These are phyloP conservation scores for Yamagishiella unicocca DNA, from an alignment of 139 green algal species.

Conservation along the genomic window DNA sequence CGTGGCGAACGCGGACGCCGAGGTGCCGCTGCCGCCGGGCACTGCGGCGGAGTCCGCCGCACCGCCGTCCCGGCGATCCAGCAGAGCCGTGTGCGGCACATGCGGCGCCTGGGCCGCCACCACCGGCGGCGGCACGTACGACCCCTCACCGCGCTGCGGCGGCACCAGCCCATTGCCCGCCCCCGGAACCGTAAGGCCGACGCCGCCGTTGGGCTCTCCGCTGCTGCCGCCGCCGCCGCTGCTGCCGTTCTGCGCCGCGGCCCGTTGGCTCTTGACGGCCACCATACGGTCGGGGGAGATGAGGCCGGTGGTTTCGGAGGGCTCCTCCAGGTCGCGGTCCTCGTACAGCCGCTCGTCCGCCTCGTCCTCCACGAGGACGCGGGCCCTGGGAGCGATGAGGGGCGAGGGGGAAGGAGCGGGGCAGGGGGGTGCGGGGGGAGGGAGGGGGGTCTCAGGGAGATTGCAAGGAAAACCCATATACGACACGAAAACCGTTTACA, in stretches of 20 bases:
- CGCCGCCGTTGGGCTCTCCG: not conserved
- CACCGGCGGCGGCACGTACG: too few relatives aligned
- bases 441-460: too few relatives aligned
- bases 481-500: too few relatives aligned
- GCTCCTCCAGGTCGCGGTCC: constrained; percentile 19
- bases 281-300: not conserved
- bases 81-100: too few relatives aligned
- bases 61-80: too few relatives aligned
- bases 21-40: not conserved
- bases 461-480: too few relatives aligned
- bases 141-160: too few relatives aligned
- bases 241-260: too few relatives aligned
- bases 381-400: not conserved
- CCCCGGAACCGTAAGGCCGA: not conserved
- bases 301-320: not conserved
- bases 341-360: constrained; percentile 39
- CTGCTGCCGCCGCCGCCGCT: not conserved
- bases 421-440: not conserved
- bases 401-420: not conserved
- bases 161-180: too few relatives aligned
- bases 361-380: constrained; percentile 20
- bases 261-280: not conserved
- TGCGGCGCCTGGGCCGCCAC: too few relatives aligned
- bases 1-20: not conserved
- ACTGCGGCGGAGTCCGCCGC: too few relatives aligned